phyloP scores from a whole-genome alignment of 345 rosid species.

The Heritiera littoralis region DNA sequence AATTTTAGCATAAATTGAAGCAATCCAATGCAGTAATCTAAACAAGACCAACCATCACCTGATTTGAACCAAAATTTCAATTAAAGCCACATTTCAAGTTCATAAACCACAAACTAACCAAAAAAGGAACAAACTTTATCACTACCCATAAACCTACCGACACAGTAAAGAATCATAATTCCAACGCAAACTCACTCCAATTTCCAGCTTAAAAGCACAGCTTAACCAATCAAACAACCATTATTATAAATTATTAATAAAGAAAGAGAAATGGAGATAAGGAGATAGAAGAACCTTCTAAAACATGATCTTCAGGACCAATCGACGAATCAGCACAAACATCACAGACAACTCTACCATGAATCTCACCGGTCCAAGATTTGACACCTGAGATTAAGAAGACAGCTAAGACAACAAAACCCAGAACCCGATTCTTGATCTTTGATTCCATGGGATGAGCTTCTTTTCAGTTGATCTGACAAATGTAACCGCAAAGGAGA shows the following conservation, averaged over 20 bases:
- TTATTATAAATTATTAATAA: neutral
- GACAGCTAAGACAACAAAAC: constrained; percentile 35
- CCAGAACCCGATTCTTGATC: constrained; percentile 36
- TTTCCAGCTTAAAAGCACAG: neutral
- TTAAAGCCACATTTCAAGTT: neutral
- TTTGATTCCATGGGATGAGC: constrained; percentile 34
- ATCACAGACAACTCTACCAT: constrained; percentile 90
- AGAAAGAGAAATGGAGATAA: neutral
- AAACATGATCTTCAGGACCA: constrained; percentile 93
- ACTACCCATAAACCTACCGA: constrained; percentile 6
- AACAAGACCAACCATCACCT: neutral
- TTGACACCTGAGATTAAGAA: constrained; percentile 40
- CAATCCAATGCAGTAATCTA: neutral
- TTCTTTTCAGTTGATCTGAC: neutral
- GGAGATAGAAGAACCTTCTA: constrained; percentile 53
- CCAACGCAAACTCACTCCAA: neutral
- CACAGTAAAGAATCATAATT: constrained; percentile 5
- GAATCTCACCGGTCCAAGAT: constrained; percentile 96
- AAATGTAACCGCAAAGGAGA: neutral
- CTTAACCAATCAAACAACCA: neutral
- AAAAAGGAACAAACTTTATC: constrained; percentile 3
- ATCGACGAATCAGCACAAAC: constrained; percentile 86
- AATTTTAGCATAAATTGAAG: neutral
- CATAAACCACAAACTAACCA: neutral
- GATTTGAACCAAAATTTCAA: neutral